phyloP scores from a whole-genome alignment of 2,329 filamentous ascomycete species.

The Colletotrichum lentis region DNA sequence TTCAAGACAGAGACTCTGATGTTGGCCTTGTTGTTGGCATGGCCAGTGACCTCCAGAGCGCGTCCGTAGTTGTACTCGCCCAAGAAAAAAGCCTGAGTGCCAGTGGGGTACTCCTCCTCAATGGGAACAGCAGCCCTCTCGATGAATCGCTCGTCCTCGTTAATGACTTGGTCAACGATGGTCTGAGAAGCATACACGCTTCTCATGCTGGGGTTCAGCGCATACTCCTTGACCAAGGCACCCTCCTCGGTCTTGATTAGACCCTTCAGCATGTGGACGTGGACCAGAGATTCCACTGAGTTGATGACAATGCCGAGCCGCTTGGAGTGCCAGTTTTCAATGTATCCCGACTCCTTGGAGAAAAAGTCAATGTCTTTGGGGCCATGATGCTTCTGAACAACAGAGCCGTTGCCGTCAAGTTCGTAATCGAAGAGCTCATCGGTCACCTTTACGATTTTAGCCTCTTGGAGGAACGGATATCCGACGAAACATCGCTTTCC shows the following conservation, averaged over 20 bases:
- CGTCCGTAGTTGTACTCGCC: constrained; percentile 93
- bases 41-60: constrained; percentile 81
- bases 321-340: constrained; percentile 90
- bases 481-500: constrained; percentile 89
- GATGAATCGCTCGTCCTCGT: constrained; percentile 91
- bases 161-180: constrained; percentile 87
- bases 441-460: constrained; percentile 85
- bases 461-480: constrained; percentile 95
- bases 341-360: constrained; percentile 81
- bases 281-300: constrained; percentile 84
- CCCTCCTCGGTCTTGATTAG: constrained; percentile 90
- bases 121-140: constrained; percentile 88
- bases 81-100: constrained; percentile 87
- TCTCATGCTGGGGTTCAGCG: constrained; percentile 82
- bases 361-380: constrained; percentile 82
- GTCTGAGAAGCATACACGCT: constrained; percentile 91
- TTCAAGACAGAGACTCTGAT: constrained; percentile 79
- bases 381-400: constrained; percentile 74
- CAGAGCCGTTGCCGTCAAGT: constrained; percentile 70
- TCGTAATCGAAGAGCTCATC: constrained; percentile 94
- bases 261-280: constrained; percentile 93
- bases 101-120: constrained; percentile 87
- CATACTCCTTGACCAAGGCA: constrained; percentile 92
- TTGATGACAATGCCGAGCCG: constrained; percentile 88
- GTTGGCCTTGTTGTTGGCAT: constrained; percentile 77